These are phyloP conservation scores for Tylopilus rubrobrunneus DNA, from an alignment of 768 basidiomycete species.

Conservation along the genomic window DNA sequence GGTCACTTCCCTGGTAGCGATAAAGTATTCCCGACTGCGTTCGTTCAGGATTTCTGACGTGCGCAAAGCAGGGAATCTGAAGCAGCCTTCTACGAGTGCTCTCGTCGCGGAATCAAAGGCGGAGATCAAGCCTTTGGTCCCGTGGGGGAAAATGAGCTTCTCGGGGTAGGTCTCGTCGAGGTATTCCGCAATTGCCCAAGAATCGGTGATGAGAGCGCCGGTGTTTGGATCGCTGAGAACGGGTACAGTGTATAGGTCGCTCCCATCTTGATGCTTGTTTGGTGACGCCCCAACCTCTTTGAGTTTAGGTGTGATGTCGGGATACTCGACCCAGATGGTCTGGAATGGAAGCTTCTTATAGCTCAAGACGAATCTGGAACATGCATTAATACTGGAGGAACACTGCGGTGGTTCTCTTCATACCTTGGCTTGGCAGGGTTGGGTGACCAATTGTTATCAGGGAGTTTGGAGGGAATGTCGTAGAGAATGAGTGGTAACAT, in stretches of 20 bases:
- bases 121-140: constrained; percentile 20
- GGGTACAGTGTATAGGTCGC: constrained; percentile 30
- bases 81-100: not conserved
- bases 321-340: constrained; percentile 33
- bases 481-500: constrained; percentile 34
- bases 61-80: constrained; percentile 21
- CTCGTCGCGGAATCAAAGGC: constrained; percentile 12
- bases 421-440: constrained; percentile 39
- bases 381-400: not conserved
- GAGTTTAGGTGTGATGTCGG: constrained; percentile 27
- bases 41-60: constrained; percentile 29
- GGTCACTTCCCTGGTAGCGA: constrained; percentile 28
- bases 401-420: not conserved
- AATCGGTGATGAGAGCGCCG: constrained; percentile 26
- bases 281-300: constrained; percentile 26
- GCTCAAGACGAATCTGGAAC: constrained; percentile 27
- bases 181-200: constrained; percentile 33
- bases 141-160: constrained; percentile 26
- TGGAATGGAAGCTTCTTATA: constrained; percentile 33
- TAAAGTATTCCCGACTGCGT: constrained; percentile 37
- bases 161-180: constrained; percentile 35
- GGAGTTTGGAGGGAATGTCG: constrained; percentile 33
- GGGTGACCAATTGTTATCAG: constrained; percentile 32
- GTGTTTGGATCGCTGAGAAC: constrained; percentile 33
- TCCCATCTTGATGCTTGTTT: constrained; percentile 16